Conservation (phyloP, 139 green algal genomes). For the Pleodorina starrii region DNA sequence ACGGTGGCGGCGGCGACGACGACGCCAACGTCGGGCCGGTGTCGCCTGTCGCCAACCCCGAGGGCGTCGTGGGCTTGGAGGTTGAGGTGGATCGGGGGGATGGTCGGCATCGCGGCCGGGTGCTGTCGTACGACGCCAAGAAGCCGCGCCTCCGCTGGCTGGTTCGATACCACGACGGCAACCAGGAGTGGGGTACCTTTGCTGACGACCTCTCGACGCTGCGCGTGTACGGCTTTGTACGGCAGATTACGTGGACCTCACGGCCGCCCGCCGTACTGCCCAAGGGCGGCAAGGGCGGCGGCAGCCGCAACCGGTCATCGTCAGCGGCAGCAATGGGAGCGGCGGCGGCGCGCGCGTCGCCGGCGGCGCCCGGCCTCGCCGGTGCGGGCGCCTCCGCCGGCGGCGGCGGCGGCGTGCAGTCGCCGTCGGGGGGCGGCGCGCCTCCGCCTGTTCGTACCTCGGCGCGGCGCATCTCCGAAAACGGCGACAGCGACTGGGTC, state of each 20-base stretch:
- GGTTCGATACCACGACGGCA: constrained; percentile 44
- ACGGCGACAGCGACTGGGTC: constrained; percentile 25
- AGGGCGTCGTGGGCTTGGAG: constrained; percentile 42
- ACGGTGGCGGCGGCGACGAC: neutral
- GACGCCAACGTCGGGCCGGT: constrained; percentile 17
- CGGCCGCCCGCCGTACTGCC: constrained; percentile 21
- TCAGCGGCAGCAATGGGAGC: no score
- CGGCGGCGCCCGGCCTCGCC: neutral
- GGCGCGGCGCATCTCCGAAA: neutral
- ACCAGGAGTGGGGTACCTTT: constrained; percentile 52
- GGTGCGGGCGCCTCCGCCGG: neutral
- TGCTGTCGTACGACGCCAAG: constrained; percentile 49
- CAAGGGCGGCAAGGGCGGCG: neutral
- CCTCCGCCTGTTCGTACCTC: neutral
- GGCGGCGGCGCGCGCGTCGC: neutral
- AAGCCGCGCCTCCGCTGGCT: constrained; percentile 46
- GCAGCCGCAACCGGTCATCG: neutral
- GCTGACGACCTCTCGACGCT: constrained; percentile 43
- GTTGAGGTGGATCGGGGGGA: constrained; percentile 42
- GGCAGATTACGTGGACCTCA: constrained; percentile 41
- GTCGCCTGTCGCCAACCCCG: constrained; percentile 26
- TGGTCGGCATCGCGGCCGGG: constrained; percentile 9
- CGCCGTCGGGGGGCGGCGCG: neutral
- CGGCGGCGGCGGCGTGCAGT: neutral
- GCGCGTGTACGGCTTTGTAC: constrained; percentile 39